phyloP scores from a whole-genome alignment of 345 rosid genomes.

The Dipteronia sinensis region DNA sequence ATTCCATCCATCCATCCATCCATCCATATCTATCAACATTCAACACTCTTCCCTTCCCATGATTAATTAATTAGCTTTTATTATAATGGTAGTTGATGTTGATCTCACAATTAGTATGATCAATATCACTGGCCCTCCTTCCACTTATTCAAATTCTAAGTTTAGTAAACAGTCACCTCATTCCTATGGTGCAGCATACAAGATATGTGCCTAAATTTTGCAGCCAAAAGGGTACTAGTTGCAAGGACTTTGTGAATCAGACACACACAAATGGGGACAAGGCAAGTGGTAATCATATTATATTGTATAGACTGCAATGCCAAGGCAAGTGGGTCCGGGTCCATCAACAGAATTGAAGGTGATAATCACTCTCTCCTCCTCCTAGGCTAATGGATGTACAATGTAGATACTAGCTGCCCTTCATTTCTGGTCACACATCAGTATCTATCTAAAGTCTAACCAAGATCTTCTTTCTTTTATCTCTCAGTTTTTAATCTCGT shows the following conservation, averaged over 20 bases:
- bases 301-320: background rate
- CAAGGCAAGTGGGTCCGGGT: slow-evolving; percentile 16
- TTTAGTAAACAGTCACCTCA: background rate
- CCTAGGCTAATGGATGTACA: background rate
- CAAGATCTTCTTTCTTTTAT: background rate
- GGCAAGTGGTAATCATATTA: background rate
- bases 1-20: background rate
- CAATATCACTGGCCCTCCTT: background rate
- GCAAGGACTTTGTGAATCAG: background rate
- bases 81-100: background rate
- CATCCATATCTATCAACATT: background rate
- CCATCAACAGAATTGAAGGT: background rate
- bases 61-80: background rate
- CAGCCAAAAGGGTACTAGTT: background rate
- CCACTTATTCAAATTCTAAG: background rate
- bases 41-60: background rate
- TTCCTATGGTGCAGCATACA: background rate
- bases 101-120: background rate
- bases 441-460: background rate
- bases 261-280: background rate
- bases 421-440: slow-evolving; percentile 5
- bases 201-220: background rate
- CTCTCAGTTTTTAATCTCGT: background rate
- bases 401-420: slow-evolving; percentile 8
- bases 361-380: too few species aligned